These are phyloP conservation scores for Pluteus cervinus DNA, from an alignment of 768 basidiomycete species.

Conservation along the genomic window DNA sequence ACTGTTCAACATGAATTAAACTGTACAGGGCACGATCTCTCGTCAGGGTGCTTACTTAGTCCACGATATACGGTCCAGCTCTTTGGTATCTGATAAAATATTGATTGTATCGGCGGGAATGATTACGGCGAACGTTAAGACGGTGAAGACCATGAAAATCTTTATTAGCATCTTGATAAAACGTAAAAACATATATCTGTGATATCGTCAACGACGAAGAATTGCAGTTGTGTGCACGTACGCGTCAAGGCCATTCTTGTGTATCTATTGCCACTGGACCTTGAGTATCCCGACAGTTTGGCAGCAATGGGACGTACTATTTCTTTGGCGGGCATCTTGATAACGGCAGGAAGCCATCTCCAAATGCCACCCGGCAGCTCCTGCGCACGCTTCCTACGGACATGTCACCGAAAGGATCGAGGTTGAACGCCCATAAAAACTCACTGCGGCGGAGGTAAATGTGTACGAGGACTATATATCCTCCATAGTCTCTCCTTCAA, in stretches of 20 bases:
- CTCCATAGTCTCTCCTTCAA: constrained; percentile 50
- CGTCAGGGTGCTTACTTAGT: constrained; percentile 34
- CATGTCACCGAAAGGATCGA: constrained; percentile 1
- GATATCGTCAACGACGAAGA: not conserved
- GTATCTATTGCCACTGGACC: constrained; percentile 27
- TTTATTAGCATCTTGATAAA: constrained; percentile 58
- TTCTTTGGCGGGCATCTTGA: constrained; percentile 34
- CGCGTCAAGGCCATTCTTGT: constrained; percentile 63
- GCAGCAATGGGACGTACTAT: constrained; percentile 28
- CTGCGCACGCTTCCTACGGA: constrained; percentile 34
- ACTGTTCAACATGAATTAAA: constrained; percentile 15
- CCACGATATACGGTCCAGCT: constrained; percentile 44
- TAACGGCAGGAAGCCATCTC: constrained; percentile 46
- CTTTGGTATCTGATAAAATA: constrained; percentile 24
- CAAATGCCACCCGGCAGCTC: constrained; percentile 38
- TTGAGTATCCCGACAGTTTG: not conserved
- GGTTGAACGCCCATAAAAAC: constrained; percentile 11
- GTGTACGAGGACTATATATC: constrained; percentile 59
- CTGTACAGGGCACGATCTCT: not conserved
- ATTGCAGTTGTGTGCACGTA: constrained; percentile 31
- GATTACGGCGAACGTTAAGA: constrained; percentile 58
- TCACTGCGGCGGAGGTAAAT: constrained; percentile 51
- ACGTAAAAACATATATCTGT: constrained; percentile 51
- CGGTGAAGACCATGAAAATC: constrained; percentile 47
- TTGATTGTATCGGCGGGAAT: constrained; percentile 49